phyloP scores from a whole-genome alignment of 768 basidiomycete genomes.

The Auricularia heimuer region DNA sequence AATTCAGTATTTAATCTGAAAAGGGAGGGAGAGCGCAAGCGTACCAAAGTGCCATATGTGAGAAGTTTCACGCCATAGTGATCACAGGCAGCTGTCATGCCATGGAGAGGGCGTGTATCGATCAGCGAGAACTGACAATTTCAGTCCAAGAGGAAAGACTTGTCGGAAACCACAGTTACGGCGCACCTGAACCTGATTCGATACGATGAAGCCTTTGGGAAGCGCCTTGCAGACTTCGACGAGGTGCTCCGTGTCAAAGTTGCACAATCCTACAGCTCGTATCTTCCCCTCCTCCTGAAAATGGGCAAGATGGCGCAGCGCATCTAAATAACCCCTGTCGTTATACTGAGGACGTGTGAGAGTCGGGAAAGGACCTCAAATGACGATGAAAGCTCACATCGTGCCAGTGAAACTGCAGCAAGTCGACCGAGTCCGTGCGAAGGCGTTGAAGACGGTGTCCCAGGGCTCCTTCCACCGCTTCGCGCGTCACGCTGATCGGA shows the following conservation, averaged over 20 bases:
- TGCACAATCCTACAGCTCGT: slow-evolving; percentile 62
- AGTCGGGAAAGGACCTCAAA: background rate
- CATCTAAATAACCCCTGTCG: slow-evolving; percentile 37
- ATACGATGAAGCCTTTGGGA: slow-evolving; percentile 60
- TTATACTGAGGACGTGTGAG: slow-evolving; percentile 21
- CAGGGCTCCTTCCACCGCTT: slow-evolving; percentile 51
- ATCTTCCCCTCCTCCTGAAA: slow-evolving; percentile 54
- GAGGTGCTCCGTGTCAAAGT: slow-evolving; percentile 66
- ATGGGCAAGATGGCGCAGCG: slow-evolving; percentile 43
- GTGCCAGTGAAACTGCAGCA: slow-evolving; percentile 81
- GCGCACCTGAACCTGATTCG: slow-evolving; percentile 74
- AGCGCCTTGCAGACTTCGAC: slow-evolving; percentile 73
- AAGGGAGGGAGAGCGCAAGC: slow-evolving; percentile 14
- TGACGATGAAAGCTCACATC: slow-evolving; percentile 22
- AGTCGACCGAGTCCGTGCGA: slow-evolving; percentile 48
- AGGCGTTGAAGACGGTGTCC: slow-evolving; percentile 64
- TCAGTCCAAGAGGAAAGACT: background rate
- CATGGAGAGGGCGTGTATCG: slow-evolving; percentile 66
- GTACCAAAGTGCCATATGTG: slow-evolving; percentile 73
- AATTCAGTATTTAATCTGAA: background rate
- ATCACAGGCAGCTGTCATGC: slow-evolving; percentile 67
- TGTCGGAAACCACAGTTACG: background rate
- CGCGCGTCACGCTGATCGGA: slow-evolving; percentile 37
- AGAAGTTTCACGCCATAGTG: slow-evolving; percentile 64
- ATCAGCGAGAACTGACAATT: slow-evolving; percentile 62